Base-by-base conservation (phyloP, 768 basidiomycete genomes). In the Krasilnikovozyma curviuscula region DNA sequence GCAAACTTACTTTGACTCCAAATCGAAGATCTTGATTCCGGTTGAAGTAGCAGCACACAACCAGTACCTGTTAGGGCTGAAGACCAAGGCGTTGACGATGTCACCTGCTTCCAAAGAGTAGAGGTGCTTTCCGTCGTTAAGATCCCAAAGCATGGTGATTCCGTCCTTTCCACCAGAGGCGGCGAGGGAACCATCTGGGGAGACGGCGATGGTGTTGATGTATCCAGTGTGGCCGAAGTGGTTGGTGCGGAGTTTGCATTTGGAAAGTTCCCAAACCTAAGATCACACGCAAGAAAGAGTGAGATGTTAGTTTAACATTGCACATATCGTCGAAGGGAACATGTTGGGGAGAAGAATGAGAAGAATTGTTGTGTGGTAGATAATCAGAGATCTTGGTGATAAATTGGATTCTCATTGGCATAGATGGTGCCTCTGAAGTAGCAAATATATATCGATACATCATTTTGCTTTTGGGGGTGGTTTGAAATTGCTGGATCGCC, bases 61-160 rank as follows among this genome's bases (percentile, higher is more conserved):
- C 93, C 93, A 98, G 81, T 98, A 98, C 50, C 91, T 81, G 76
- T 98, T 98, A 52, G 93, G 93, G 14, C 85, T 89, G 76, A 98
- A 98, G 66, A 97, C 93, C 57, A 98, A 82, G 53, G 93, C 88
- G 65, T 98, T 95, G 76, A 98, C 89, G 58, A 88, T 72, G 66
- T 98, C 85, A 52, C 89, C 89, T 40, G 93, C 93, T 68, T 98
- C 93, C 51, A 98, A 81, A 46, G 88, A 95, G 76, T 98, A 98
- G 62, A 98, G 79, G 75, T 97, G 93, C 73, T 95, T 97, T 74
- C 88, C 89, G 74, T 97, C 93, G 71, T 95, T 97, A 61, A 98
- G 72, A 67, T 98, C 93, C 93, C 93, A 98, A 55, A 95, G 81
- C 89, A 95, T 95, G 66, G 89, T 93, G 69, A 95, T 91, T 54